Percentiles rank a stretch among this genome's conserved stretches.
Evolutionary conservation across 2,329 filamentous ascomycete species (phyloP).

Genomic region (Ophiosphaerella korrae): DNA sequence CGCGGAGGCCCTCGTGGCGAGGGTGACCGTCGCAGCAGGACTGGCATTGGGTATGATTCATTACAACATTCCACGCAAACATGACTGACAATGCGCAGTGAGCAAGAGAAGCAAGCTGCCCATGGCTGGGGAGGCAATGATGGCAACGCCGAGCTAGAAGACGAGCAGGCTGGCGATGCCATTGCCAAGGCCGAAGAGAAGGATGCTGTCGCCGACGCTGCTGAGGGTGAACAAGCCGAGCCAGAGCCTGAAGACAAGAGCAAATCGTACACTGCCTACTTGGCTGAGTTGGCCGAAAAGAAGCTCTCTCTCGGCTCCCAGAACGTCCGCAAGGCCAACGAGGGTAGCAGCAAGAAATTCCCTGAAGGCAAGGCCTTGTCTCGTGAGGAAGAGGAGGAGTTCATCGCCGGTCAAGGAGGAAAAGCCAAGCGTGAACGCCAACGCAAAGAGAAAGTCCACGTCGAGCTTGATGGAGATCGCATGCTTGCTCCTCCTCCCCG

Average conservation of each 20-base stretch:
- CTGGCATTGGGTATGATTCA: slow-evolving; percentile 61
- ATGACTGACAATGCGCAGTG: slow-evolving; percentile 54
- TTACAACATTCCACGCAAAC: neutral
- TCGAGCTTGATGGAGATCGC: slow-evolving; percentile 82
- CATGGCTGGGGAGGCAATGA: slow-evolving; percentile 87
- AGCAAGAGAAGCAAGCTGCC: slow-evolving; percentile 83
- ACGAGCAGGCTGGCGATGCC: slow-evolving; percentile 88
- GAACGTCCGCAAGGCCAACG: slow-evolving; percentile 87
- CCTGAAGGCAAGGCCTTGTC: slow-evolving; percentile 73
- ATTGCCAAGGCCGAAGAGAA: slow-evolving; percentile 87
- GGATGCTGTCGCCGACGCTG: slow-evolving; percentile 54
- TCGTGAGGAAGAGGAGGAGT: slow-evolving; percentile 68
- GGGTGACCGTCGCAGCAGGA: slow-evolving; percentile 68
- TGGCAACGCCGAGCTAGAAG: slow-evolving; percentile 82
- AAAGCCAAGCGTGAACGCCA: slow-evolving; percentile 85
- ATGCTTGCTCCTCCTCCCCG: slow-evolving; percentile 60
- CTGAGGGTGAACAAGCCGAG: slow-evolving; percentile 52
- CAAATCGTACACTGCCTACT: slow-evolving; percentile 89
- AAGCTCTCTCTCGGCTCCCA: slow-evolving; percentile 71
- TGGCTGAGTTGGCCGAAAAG: slow-evolving; percentile 77
- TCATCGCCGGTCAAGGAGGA: slow-evolving; percentile 73
- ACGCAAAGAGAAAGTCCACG: slow-evolving; percentile 86
- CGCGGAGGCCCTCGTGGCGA: slow-evolving; percentile 52
- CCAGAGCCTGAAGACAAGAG: slow-evolving; percentile 78
- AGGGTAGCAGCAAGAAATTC: slow-evolving; percentile 95